Evolutionary conservation across 306 rosid genomes (phyloP), one percentile per base, ranked within the genome.

Genomic region (Cicer chorassanicum): DNA sequence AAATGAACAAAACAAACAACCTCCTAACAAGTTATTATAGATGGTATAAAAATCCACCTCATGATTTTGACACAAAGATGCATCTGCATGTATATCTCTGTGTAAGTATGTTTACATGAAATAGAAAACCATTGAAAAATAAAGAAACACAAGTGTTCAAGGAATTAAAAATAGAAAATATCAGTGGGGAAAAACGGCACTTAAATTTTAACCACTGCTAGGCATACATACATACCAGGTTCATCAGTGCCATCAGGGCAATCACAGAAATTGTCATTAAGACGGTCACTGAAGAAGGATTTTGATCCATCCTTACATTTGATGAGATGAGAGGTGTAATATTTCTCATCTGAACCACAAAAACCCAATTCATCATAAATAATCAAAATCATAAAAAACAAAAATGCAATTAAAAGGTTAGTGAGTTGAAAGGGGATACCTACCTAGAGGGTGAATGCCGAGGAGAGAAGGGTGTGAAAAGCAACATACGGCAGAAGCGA

Each of bases 161-260:
- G 29, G 29, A 24, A 24, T 24, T 24, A 24, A 24, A 24, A 24
- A 2, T 24, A 24, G 29, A 24, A 24, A 24, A 24, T 24, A 24
- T 24, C 2, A 24, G 29, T 24, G 29, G 29, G 24, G 24, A 21
- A 21, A 21, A 21, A 21, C 24, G 24, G 24, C 24, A 21, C 24
- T 21, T 21, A 2, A 2, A 24, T 24, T 24, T 24, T 24, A 24
- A 24, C 29, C 29, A 24, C 29, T 24, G 2, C 21, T 19, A 19
- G 21, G 29, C 34, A 29, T 29, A 29, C 21, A 19, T 19, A 19
- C 34, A 29, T 29, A 89, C 97, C 98, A 8, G 96, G 97, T 73
- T 93, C 98, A 80, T 93, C 96, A 9, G 98, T 91, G 36, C 96
- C 97, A 83, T 93, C 97, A 46, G 78, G 64, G 77, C 98, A 93